Evolutionary conservation across 768 basidiomycete species (phyloP).

Genomic region (Xerocomellus amylosporus): DNA sequence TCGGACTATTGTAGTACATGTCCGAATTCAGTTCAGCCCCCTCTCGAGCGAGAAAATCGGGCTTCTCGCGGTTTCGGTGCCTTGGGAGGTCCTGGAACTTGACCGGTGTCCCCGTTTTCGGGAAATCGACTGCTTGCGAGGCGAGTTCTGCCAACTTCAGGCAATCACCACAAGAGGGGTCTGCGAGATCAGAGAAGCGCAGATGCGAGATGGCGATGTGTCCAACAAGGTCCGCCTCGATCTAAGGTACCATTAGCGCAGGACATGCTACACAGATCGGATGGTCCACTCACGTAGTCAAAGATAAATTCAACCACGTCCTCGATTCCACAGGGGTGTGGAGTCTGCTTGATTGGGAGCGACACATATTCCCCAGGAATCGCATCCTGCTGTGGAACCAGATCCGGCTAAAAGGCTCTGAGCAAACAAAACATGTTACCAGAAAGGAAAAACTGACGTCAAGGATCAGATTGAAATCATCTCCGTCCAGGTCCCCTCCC

Average conservation of each 20-base stretch:
- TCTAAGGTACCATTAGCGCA: slow-evolving; percentile 16
- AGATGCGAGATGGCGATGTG: slow-evolving; percentile 43
- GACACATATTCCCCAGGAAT: slow-evolving; percentile 41
- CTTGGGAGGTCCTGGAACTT: slow-evolving; percentile 34
- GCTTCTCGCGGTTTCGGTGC: slow-evolving; percentile 25
- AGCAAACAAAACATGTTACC: slow-evolving; percentile 7
- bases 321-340: slow-evolving; percentile 33
- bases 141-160: slow-evolving; percentile 43
- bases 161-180: slow-evolving; percentile 37
- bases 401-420: slow-evolving; percentile 24
- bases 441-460: slow-evolving; percentile 31
- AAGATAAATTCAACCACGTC: slow-evolving; percentile 50
- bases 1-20: slow-evolving; percentile 40
- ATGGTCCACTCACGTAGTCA: slow-evolving; percentile 38
- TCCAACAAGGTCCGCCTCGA: slow-evolving; percentile 40
- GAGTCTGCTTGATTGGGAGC: slow-evolving; percentile 34
- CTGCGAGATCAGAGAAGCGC: slow-evolving; percentile 41
- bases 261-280: background rate
- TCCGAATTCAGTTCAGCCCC: slow-evolving; percentile 25
- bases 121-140: slow-evolving; percentile 49
- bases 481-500: slow-evolving; percentile 55
- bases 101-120: slow-evolving; percentile 45
- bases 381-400: slow-evolving; percentile 25
- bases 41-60: slow-evolving; percentile 47
- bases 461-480: slow-evolving; percentile 48